Evolutionary conservation across 1,284 basidiomycete genomes (phyloP), one percentile per base, ranked within the genome.

Genomic region (Calocybe gambosa): DNA sequence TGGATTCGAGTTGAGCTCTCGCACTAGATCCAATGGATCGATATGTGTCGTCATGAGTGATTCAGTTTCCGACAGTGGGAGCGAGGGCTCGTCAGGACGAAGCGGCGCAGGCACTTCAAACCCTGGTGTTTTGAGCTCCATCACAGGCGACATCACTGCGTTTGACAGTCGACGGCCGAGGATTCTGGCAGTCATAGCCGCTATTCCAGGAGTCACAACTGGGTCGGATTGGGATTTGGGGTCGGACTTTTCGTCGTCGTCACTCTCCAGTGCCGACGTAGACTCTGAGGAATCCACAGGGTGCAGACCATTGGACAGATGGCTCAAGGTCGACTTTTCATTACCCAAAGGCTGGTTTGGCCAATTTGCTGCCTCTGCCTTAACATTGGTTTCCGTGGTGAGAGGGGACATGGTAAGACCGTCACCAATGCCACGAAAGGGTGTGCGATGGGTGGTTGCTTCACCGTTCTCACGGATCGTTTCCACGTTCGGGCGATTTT

Each of bases 1-100:
- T 0, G 79, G 77, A 51, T 80, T 74, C 7, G 71, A 60, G 44
- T 66, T 65, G 12, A 80, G 61, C 52, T 78, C 74, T 13, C 73
- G 70, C 15, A 73, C 69, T 15, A 81, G 60, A 48, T 80, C 74
- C 2, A 68, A 58, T 1, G 75, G 67, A 55, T 59, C 66, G 34
- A 63, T 55, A 31, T 67, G 60, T 26, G 62, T 65, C 2, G 62
- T 54, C 18, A 36, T 16, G 8, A 46, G 34, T 23, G 49, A 28
- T 42, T 49, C 42, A 15, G 45, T 45, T 18, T 15, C 13, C 8
- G 37, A 26, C 12, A 20, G 39, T n/a, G n/a, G n/a, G n/a, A n/a
- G n/a, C n/a, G n/a, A n/a, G n/a, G 53, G 49, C 16, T 47, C 33
- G 39, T 29, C 12, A n/a, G 41, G 21, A 16, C 16, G 25, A 20